Conservation (phyloP, 352 stramenopile species). For the Thalassiosira hispida region DNA sequence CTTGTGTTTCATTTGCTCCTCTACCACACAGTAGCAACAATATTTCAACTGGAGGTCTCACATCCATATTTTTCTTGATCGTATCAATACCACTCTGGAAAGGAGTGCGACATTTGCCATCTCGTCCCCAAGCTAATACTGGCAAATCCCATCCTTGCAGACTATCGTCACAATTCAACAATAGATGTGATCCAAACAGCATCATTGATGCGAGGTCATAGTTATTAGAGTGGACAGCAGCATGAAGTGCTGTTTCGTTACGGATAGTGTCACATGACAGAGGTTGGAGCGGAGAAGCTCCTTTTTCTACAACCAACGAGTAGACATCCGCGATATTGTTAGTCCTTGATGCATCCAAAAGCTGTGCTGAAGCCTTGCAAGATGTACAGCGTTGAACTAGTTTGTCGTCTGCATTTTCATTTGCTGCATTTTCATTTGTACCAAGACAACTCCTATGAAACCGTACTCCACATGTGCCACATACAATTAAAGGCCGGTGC, state of each 20-base stretch:
- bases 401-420: not conserved
- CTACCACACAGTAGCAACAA: not conserved
- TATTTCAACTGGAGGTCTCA: slow-evolving; percentile 12
- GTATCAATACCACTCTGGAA: slow-evolving; percentile 10
- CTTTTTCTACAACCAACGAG: slow-evolving; percentile 8
- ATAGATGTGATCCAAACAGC: slow-evolving; percentile 3
- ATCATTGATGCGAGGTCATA: slow-evolving; percentile 20
- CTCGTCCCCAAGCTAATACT: slow-evolving; percentile 2
- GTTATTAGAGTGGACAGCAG: slow-evolving; percentile 6
- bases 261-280: not conserved
- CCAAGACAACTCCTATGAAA: slow-evolving; percentile 15
- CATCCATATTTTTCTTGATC: slow-evolving; percentile 13
- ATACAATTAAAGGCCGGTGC: not conserved
- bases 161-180: slow-evolving; percentile 8
- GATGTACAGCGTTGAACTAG: not conserved
- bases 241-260: slow-evolving; percentile 8
- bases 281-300: not conserved
- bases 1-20: not conserved
- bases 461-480: slow-evolving; percentile 6
- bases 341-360: not conserved
- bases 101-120: not conserved
- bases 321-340: slow-evolving; percentile 12
- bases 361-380: slow-evolving; percentile 1
- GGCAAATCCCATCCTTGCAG: slow-evolving; percentile 3
- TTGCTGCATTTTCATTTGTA: not conserved